These are phyloP conservation scores for Sanghuangporus sanghuang DNA, from an alignment of 1,284 basidiomycete species.

Conservation along the genomic window DNA sequence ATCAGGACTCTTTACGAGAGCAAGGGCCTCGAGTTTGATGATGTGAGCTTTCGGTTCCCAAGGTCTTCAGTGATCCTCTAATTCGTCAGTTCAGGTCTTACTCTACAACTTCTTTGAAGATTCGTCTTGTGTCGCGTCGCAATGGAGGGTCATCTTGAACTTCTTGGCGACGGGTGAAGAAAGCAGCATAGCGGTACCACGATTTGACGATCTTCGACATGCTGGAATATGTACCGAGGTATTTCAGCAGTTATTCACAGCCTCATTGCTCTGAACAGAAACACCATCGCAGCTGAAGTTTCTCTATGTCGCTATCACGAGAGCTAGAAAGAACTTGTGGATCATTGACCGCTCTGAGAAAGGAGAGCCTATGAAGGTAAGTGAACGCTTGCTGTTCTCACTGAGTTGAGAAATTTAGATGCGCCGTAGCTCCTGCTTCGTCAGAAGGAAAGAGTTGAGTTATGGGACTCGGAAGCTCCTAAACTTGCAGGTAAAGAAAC, in stretches of 20 bases:
- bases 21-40: slow-evolving; percentile 73
- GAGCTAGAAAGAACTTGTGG: slow-evolving; percentile 64
- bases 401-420: not conserved
- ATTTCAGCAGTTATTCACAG: slow-evolving; percentile 2
- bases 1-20: slow-evolving; percentile 65
- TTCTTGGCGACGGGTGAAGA: slow-evolving; percentile 26
- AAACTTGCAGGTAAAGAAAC: slow-evolving; percentile 33
- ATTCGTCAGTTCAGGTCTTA: slow-evolving; percentile 44
- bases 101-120: slow-evolving; percentile 70
- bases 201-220: slow-evolving; percentile 49
- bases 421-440: slow-evolving; percentile 43
- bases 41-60: slow-evolving; percentile 34
- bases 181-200: slow-evolving; percentile 32
- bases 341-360: slow-evolving; percentile 56
- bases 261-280: too few relatives aligned
- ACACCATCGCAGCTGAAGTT: too few relatives aligned
- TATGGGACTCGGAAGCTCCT: slow-evolving; percentile 41
- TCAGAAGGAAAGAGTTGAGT: slow-evolving; percentile 36
- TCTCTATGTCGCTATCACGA: slow-evolving; percentile 65
- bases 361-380: slow-evolving; percentile 54
- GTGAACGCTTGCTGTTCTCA: slow-evolving; percentile 12
- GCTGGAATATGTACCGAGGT: slow-evolving; percentile 59
- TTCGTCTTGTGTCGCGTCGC: slow-evolving; percentile 41
- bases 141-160: slow-evolving; percentile 61
- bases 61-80: not conserved